A percentile compares a stretch with the other conserved stretches of the same genome.
These are phyloP conservation scores for Oryza nivara DNA, from an alignment of 176 grass and related monocot species.

Conservation along the genomic window DNA sequence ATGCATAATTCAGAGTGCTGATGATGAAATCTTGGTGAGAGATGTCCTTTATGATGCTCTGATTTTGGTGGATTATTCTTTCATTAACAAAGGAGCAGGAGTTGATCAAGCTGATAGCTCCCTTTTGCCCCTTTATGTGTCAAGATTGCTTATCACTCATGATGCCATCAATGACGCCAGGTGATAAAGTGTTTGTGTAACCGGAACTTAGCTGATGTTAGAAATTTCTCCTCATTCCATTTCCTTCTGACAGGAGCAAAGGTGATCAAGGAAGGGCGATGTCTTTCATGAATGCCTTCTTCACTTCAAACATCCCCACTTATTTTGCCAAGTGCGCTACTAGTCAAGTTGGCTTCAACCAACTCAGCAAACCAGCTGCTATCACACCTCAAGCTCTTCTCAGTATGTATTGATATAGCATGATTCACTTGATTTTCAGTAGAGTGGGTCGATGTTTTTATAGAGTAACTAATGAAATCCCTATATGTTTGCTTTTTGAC, in stretches of 20 bases:
- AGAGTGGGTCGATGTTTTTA: not conserved
- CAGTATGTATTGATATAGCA: constrained; percentile 60
- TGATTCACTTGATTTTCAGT: constrained; percentile 13
- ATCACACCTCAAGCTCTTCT: constrained; percentile 83
- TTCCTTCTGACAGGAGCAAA: constrained; percentile 68
- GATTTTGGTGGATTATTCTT: constrained; percentile 94
- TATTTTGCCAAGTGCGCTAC: constrained; percentile 69
- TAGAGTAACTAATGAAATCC: constrained; percentile 28
- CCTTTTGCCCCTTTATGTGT: constrained; percentile 63
- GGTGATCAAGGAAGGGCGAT: constrained; percentile 81
- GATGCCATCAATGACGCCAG: constrained; percentile 79
- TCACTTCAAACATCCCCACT: constrained; percentile 71
- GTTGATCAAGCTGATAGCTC: constrained; percentile 67
- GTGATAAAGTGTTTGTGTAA: constrained; percentile 49
- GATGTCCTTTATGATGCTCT: constrained; percentile 89
- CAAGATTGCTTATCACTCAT: constrained; percentile 82
- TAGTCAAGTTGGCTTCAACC: constrained; percentile 49
- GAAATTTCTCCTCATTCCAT: constrained; percentile 42
- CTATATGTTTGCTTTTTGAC: constrained; percentile 46
- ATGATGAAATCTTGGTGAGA: constrained; percentile 78
- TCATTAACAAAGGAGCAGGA: constrained; percentile 69
- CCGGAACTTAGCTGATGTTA: not conserved
- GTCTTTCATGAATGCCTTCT: constrained; percentile 79
- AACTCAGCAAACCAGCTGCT: constrained; percentile 65
- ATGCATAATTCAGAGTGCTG: constrained; percentile 59